These are phyloP conservation scores for Beta corolliflora DNA, from an alignment of 179 eudicot genomes.

Conservation along the genomic window DNA sequence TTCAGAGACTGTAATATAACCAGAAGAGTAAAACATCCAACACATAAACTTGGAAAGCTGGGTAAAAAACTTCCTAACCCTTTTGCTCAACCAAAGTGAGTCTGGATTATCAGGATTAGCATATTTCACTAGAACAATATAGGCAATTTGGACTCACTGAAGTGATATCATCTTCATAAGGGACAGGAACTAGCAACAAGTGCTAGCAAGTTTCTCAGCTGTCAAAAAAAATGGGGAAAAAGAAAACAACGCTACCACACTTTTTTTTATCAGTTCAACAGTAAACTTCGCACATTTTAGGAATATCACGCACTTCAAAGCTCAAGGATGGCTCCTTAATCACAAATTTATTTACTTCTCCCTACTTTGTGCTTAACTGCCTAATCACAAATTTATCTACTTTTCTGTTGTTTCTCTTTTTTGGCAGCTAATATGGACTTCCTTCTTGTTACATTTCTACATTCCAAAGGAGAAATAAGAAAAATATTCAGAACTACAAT, in stretches of 20 bases:
- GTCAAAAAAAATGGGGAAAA: too few relatives aligned
- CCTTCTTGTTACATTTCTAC: background rate
- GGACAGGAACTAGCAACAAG: too few relatives aligned
- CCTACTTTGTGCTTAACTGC: background rate
- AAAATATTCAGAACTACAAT: background rate
- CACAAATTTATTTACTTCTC: background rate
- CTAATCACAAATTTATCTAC: background rate
- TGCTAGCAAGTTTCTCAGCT: too few relatives aligned
- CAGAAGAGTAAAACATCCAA: too few relatives aligned
- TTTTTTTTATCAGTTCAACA: background rate
- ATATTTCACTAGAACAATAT: too few relatives aligned
- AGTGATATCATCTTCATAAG: too few relatives aligned
- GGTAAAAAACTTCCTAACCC: too few relatives aligned
- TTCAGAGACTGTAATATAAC: too few relatives aligned
- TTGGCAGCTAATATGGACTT: background rate
- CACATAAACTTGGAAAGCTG: too few relatives aligned
- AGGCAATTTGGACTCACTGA: too few relatives aligned
- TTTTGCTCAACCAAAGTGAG: too few relatives aligned
- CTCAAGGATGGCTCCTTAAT: background rate
- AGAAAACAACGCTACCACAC: background rate
- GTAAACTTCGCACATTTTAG: background rate
- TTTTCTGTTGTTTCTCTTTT: background rate
- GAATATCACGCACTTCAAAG: background rate
- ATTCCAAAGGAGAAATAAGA: background rate
- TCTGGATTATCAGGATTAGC: too few relatives aligned